phyloP scores from a whole-genome alignment of 345 rosid genomes.

The Boechera divaricarpa region DNA sequence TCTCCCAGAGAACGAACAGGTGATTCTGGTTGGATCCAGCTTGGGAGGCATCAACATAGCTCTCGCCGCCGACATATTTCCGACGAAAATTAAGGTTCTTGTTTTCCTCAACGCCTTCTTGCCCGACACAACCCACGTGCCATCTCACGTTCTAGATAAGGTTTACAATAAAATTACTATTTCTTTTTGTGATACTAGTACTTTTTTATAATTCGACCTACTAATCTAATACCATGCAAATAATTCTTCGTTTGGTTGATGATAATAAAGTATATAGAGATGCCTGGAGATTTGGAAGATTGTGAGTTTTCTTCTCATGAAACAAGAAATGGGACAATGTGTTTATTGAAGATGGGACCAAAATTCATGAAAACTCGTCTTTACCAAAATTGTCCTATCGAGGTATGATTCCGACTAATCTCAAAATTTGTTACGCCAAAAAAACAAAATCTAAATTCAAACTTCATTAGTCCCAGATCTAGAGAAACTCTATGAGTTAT shows the following conservation, averaged over 20 bases:
- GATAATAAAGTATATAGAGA: slow-evolving; percentile 35
- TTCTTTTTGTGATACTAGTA: not conserved
- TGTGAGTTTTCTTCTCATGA: slow-evolving; percentile 37
- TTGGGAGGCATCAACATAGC: slow-evolving; percentile 46
- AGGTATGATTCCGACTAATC: slow-evolving; percentile 26
- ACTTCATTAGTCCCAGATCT: not conserved
- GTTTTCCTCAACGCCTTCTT: slow-evolving; percentile 48
- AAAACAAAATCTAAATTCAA: not conserved
- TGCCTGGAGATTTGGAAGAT: slow-evolving; percentile 34
- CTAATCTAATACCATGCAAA: not conserved
- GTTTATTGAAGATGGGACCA: slow-evolving; percentile 45
- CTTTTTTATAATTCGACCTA: not conserved
- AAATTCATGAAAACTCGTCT: slow-evolving; percentile 40
- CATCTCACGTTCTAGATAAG: slow-evolving; percentile 47
- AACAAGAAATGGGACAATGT: slow-evolving; percentile 39
- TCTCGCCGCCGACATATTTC: slow-evolving; percentile 39
- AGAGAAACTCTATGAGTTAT: not conserved
- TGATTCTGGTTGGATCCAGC: slow-evolving; percentile 43
- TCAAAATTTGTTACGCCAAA: not conserved
- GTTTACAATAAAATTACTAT: not conserved
- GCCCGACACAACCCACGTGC: slow-evolving; percentile 46
- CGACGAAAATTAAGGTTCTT: slow-evolving; percentile 33
- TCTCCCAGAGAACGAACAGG: slow-evolving; percentile 40
- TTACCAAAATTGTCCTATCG: slow-evolving; percentile 38
- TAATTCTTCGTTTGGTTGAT: not conserved